phyloP scores from a whole-genome alignment of 2,329 filamentous ascomycete genomes.

The Apiospora sp. region DNA sequence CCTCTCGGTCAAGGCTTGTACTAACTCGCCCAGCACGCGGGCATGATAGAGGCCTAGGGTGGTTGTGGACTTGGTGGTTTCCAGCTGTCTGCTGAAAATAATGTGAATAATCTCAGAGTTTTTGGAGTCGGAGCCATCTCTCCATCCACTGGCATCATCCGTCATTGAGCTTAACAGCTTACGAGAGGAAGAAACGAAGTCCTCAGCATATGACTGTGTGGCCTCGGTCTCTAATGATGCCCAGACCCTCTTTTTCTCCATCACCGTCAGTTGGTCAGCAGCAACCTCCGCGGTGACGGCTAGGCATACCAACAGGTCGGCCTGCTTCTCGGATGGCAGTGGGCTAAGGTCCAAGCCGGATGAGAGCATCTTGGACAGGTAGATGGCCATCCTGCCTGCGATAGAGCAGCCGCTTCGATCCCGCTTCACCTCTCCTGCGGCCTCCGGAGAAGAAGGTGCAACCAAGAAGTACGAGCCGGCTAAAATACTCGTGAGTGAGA shows the following conservation, averaged over 20 bases:
- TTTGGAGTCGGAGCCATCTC: constrained; percentile 41
- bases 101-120: constrained; percentile 48
- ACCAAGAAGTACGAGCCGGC: constrained; percentile 75
- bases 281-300: constrained; percentile 59
- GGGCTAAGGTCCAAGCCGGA: constrained; percentile 48
- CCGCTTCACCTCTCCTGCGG: constrained; percentile 45
- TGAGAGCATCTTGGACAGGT: constrained; percentile 66
- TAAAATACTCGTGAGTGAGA: constrained; percentile 78
- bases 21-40: constrained; percentile 57
- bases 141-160: constrained; percentile 48
- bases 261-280: constrained; percentile 60
- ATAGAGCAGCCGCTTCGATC: constrained; percentile 77
- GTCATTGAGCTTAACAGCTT: constrained; percentile 46
- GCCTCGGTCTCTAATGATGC: constrained; percentile 46
- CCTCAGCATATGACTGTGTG: constrained; percentile 49
- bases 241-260: constrained; percentile 57
- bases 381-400: constrained; percentile 78
- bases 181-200: constrained; percentile 51
- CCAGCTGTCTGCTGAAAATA: constrained; percentile 54
- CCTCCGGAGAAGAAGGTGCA: constrained; percentile 35
- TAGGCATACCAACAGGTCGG: constrained; percentile 61
- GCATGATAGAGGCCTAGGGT: constrained; percentile 60
- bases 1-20: constrained; percentile 55
- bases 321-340: constrained; percentile 51
- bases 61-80: constrained; percentile 51